Evolutionary conservation across 2,329 filamentous ascomycete species (phyloP).

Genomic region (Ophiocordyceps polyrhachis-furcata): DNA sequence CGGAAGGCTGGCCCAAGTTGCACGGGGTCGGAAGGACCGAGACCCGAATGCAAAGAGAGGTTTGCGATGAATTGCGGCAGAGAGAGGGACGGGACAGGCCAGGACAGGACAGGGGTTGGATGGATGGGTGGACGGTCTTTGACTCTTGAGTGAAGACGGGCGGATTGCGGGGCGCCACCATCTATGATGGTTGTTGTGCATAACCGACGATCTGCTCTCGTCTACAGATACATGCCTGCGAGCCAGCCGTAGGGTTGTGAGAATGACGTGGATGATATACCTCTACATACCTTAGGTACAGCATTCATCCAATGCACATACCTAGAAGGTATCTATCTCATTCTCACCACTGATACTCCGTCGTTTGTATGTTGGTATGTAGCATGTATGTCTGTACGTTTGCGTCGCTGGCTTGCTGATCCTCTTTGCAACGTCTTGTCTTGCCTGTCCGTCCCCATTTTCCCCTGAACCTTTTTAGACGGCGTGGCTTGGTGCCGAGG

Average conservation of each 20-base stretch:
- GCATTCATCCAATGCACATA: too few relatives aligned
- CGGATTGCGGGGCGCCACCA: constrained; percentile 1
- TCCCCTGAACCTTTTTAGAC: not conserved
- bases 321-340: too few relatives aligned
- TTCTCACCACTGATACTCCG: too few relatives aligned
- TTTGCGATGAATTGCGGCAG: constrained; percentile 3
- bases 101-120: not conserved
- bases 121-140: not conserved
- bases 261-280: too few relatives aligned
- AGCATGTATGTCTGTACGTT: too few relatives aligned
- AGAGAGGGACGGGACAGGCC: not conserved
- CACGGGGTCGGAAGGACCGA: not conserved
- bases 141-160: not conserved
- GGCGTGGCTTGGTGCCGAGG: not conserved
- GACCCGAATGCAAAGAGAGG: not conserved
- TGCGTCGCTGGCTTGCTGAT: not conserved
- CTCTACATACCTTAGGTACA: too few relatives aligned
- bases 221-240: too few relatives aligned
- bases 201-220: constrained; percentile 19
- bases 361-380: too few relatives aligned
- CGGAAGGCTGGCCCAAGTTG: not conserved
- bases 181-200: constrained; percentile 9
- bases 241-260: too few relatives aligned
- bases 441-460: not conserved
- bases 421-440: not conserved